Evolutionary conservation across 1,139 yeast genomes (phyloP).

Genomic region (Blastobotrys apis): DNA sequence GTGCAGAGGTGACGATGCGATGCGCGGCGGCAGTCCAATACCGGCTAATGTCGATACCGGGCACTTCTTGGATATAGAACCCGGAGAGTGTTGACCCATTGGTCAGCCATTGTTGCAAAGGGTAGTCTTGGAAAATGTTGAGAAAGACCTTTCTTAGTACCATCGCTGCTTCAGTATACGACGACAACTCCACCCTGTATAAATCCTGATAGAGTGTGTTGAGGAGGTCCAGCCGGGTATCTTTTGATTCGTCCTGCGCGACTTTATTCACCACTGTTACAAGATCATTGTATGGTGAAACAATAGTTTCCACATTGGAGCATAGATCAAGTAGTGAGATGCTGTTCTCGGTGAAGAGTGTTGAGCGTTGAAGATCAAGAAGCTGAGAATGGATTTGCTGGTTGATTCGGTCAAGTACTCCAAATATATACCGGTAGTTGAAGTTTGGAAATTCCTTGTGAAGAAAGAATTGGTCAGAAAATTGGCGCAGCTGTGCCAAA

Average conservation of each 20-base stretch:
- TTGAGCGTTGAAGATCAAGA: conserved; percentile 13
- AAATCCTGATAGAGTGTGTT: conserved; percentile 16
- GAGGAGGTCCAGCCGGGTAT: conserved; percentile 16
- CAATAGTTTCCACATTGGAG: conserved; percentile 8
- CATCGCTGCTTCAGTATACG: not conserved
- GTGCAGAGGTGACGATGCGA: not conserved
- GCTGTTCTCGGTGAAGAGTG: conserved; percentile 10
- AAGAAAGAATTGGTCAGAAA: conserved; percentile 16
- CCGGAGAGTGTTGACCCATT: not conserved
- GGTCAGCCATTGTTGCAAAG: not conserved
- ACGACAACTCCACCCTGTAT: conserved; percentile 6
- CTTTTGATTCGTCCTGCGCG: not conserved
- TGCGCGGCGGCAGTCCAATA: not conserved
- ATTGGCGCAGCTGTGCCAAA: conserved; percentile 19
- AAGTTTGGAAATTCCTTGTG: conserved; percentile 15
- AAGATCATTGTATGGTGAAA: conserved; percentile 16
- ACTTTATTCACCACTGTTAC: conserved; percentile 12
- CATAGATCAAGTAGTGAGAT: conserved; percentile 15
- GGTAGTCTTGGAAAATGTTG: not conserved
- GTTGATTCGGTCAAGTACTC: conserved; percentile 16
- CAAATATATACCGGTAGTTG: conserved; percentile 18
- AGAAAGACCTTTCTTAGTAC: not conserved
- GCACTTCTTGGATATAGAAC: not conserved
- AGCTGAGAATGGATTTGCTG: conserved; percentile 14
- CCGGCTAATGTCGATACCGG: not conserved